Evolutionary conservation across 2,329 filamentous ascomycete species (phyloP).

Genomic region (Aspergillus novoparasiticus): DNA sequence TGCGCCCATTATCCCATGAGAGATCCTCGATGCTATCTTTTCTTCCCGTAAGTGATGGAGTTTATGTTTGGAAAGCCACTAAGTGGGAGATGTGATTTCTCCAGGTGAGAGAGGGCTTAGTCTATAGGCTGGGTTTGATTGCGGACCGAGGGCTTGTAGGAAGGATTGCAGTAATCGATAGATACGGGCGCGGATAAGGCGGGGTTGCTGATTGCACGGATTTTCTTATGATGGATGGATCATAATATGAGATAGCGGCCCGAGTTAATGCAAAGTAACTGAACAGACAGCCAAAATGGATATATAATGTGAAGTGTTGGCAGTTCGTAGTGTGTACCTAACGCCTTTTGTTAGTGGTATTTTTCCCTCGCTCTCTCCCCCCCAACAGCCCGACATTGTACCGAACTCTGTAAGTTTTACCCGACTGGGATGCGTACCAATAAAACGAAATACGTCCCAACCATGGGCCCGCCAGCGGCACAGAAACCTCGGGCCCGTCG

Average conservation of each 20-base stretch:
- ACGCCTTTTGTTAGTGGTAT: neutral
- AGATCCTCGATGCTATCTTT: neutral
- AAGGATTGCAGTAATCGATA: neutral
- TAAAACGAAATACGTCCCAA: neutral
- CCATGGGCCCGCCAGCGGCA: neutral
- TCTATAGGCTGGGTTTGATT: neutral
- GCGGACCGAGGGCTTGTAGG: neutral
- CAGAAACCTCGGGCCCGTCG: neutral
- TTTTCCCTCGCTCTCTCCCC: neutral
- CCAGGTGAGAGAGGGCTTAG: neutral
- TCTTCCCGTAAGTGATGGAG: neutral
- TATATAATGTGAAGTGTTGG: neutral
- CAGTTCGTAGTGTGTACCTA: neutral
- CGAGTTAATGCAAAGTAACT: conserved; percentile 1
- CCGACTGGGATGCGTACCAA: neutral
- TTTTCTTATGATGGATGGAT: neutral
- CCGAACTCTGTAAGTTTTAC: neutral
- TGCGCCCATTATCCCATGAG: conserved; percentile 23
- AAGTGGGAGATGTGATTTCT: neutral
- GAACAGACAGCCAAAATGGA: neutral
- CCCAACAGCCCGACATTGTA: neutral
- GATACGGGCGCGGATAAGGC: neutral
- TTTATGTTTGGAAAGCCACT: conserved; percentile 6
- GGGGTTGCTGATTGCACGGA: neutral
- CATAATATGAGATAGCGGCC: neutral